Conservation (phyloP, 805 yeast species). For the Monosporozyma yasuniensis region DNA sequence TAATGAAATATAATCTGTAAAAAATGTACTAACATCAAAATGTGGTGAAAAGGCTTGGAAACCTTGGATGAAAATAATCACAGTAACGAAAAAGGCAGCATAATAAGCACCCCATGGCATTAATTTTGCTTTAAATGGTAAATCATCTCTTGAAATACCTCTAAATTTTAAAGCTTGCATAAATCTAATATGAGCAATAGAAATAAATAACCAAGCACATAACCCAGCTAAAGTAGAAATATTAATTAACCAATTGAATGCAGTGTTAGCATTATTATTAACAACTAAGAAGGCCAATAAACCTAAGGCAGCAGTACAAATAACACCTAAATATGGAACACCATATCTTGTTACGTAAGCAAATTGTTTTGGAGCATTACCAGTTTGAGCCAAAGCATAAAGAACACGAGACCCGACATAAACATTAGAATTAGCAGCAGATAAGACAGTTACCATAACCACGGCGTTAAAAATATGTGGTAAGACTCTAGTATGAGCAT, state of each 20-base stretch:
- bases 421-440: slow-evolving; percentile 72
- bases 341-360: slow-evolving; percentile 46
- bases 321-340: slow-evolving; percentile 51
- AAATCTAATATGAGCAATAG: slow-evolving; percentile 51
- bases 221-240: slow-evolving; percentile 61
- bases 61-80: slow-evolving; percentile 63
- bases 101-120: slow-evolving; percentile 62
- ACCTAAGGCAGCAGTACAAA: slow-evolving; percentile 48
- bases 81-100: slow-evolving; percentile 42
- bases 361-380: slow-evolving; percentile 52
- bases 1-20: slow-evolving; percentile 56
- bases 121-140: slow-evolving; percentile 59
- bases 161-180: slow-evolving; percentile 52
- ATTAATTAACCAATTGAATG: slow-evolving; percentile 58
- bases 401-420: slow-evolving; percentile 65
- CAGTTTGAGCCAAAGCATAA: slow-evolving; percentile 51
- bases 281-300: slow-evolving; percentile 48
- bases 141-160: slow-evolving; percentile 50
- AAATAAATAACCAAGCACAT: slow-evolving; percentile 57
- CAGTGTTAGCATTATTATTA: slow-evolving; percentile 42
- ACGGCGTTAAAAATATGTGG: slow-evolving; percentile 69
- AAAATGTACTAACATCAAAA: slow-evolving; percentile 45
- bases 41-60: slow-evolving; percentile 49
- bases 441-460: slow-evolving; percentile 53
- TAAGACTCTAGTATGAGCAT: slow-evolving; percentile 56